These are phyloP conservation scores for Ettlia oleoabundans DNA, from an alignment of 139 green algal species.

Conservation along the genomic window DNA sequence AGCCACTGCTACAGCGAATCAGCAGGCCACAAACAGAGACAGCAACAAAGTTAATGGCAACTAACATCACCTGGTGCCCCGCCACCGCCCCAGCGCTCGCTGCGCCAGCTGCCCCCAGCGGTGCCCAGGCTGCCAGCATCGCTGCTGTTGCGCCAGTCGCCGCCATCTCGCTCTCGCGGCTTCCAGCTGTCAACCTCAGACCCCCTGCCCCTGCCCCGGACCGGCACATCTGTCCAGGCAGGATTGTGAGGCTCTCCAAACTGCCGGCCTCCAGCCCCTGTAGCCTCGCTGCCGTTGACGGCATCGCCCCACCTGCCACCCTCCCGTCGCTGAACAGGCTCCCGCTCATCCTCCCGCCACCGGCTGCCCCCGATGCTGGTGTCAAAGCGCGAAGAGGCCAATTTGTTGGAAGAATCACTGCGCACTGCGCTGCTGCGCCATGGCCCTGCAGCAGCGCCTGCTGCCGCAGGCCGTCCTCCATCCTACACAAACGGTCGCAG, in stretches of 20 bases:
- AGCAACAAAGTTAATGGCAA: no score
- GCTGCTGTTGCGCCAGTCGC: conserved; percentile 12
- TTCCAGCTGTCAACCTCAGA: conserved; percentile 37
- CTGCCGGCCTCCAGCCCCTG: neutral
- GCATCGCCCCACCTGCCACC: neutral
- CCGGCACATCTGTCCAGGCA: conserved; percentile 11
- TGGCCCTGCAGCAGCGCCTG: neutral
- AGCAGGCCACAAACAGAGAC: no score
- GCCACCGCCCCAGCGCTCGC: conserved; percentile 37
- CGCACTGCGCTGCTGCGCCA: neutral
- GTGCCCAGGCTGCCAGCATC: neutral
- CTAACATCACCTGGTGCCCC: neutral
- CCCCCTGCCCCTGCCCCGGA: neutral
- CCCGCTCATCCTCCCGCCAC: conserved; percentile 39
- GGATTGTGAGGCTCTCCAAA: conserved; percentile 24
- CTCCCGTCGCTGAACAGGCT: conserved; percentile 12
- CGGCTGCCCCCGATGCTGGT: conserved; percentile 5
- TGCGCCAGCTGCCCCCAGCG: conserved; percentile 31
- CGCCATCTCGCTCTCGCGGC: neutral
- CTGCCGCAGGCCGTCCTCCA: conserved; percentile 5
- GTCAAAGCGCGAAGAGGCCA: conserved; percentile 30
- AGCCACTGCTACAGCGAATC: no score
- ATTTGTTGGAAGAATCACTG: neutral
- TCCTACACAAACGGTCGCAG: conserved; percentile 15
- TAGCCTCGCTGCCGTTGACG: neutral